These are phyloP conservation scores for Arthrobotrys entomopaga DNA, from an alignment of 2,329 filamentous ascomycete genomes.

Conservation along the genomic window DNA sequence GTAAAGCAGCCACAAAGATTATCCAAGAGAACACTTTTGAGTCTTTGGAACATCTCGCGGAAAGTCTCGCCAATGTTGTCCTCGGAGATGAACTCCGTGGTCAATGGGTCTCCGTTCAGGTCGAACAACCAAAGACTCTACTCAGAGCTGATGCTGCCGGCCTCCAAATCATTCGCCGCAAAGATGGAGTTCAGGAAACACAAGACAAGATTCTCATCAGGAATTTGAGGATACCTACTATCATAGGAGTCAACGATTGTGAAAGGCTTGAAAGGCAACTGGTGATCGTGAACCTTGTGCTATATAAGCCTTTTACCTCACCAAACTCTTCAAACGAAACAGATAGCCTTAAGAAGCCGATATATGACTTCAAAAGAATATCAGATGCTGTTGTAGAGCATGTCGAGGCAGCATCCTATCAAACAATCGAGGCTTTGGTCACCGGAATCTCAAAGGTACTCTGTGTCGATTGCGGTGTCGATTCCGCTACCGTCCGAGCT, in stretches of 20 bases:
- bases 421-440: slow-evolving; percentile 67
- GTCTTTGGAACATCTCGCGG: slow-evolving; percentile 58
- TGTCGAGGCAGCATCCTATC: slow-evolving; percentile 65
- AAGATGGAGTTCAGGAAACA: slow-evolving; percentile 48
- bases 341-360: not conserved
- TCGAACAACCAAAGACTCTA: slow-evolving; percentile 58
- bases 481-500: slow-evolving; percentile 64
- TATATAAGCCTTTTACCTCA: slow-evolving; percentile 60
- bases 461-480: slow-evolving; percentile 64
- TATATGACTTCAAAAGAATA: slow-evolving; percentile 57
- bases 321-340: slow-evolving; percentile 55
- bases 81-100: slow-evolving; percentile 56
- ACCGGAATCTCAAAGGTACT: slow-evolving; percentile 65
- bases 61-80: slow-evolving; percentile 55
- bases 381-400: slow-evolving; percentile 56
- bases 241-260: slow-evolving; percentile 67
- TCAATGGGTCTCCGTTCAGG: slow-evolving; percentile 58
- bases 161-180: slow-evolving; percentile 57
- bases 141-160: slow-evolving; percentile 58
- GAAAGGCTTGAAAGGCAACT: slow-evolving; percentile 67
- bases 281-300: slow-evolving; percentile 62
- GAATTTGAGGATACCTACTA: slow-evolving; percentile 58
- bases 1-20: slow-evolving; percentile 56
- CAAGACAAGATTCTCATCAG: slow-evolving; percentile 58
- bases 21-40: slow-evolving; percentile 56